Evolutionary conservation across 495 filamentous ascomycete genomes (phyloP).

Genomic region (Echria macrotheca): DNA sequence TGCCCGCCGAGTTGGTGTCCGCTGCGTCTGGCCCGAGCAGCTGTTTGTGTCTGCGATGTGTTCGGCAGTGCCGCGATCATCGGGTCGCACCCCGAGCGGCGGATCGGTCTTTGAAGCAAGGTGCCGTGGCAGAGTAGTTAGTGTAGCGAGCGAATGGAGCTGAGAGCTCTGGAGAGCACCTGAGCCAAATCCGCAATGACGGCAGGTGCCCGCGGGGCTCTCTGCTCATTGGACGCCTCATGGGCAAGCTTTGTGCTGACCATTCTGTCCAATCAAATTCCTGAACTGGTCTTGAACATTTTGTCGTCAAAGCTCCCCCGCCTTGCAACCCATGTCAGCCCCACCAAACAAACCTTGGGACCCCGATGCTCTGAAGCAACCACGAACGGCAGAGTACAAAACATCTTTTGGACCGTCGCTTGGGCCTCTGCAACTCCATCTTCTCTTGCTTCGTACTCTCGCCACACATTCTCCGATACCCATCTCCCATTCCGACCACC

Average conservation of each 20-base stretch:
- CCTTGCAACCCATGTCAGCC: not conserved
- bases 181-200: not conserved
- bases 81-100: not conserved
- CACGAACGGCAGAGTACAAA: not conserved
- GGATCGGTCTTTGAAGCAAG: not conserved
- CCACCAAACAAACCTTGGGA: not conserved
- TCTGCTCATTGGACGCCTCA: not conserved
- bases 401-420: not conserved
- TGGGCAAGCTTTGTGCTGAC: not conserved
- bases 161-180: not conserved
- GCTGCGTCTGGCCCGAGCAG: too few relatives aligned
- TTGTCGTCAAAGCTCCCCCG: not conserved
- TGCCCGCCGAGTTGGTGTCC: not conserved
- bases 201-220: not conserved
- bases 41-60: too few relatives aligned
- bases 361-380: not conserved
- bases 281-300: too few relatives aligned
- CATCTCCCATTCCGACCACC: slow-evolving; percentile 3
- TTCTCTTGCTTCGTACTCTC: slow-evolving; percentile 6
- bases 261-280: too few relatives aligned
- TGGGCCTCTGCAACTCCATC: not conserved
- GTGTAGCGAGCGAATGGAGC: not conserved
- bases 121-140: too few relatives aligned
- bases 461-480: not conserved
- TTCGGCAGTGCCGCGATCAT: too few relatives aligned